Conservation (phyloP, 495 filamentous ascomycete species). For the Xylaria castorea region DNA sequence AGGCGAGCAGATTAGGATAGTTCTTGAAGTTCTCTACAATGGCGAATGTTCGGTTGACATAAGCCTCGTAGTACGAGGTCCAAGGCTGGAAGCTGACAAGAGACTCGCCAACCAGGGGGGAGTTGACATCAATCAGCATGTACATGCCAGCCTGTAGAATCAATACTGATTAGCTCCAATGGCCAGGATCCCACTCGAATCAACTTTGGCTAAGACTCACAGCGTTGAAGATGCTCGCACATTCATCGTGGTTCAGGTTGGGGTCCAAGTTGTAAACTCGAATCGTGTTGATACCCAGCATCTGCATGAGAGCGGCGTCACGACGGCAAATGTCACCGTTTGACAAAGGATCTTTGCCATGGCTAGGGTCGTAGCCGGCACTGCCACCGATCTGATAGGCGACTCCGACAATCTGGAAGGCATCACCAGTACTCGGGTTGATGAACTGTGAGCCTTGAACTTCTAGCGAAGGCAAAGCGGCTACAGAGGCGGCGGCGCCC, state of each 20-base stretch:
- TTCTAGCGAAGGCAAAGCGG: slow-evolving; percentile 74
- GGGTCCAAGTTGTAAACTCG: slow-evolving; percentile 93
- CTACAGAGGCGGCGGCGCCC: slow-evolving; percentile 58
- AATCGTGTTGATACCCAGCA: slow-evolving; percentile 84
- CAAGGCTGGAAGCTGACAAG: slow-evolving; percentile 74
- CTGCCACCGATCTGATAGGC: slow-evolving; percentile 95
- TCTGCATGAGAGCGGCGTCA: slow-evolving; percentile 92
- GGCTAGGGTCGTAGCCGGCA: slow-evolving; percentile 71
- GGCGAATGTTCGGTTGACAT: slow-evolving; percentile 84
- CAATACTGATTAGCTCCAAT: slow-evolving; percentile 3
- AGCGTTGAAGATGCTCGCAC: slow-evolving; percentile 89
- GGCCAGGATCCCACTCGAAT: neutral
- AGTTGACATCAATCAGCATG: slow-evolving; percentile 86
- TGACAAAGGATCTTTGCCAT: slow-evolving; percentile 74
- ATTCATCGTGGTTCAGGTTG: slow-evolving; percentile 82
- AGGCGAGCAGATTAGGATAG: slow-evolving; percentile 89
- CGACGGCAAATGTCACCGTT: slow-evolving; percentile 78
- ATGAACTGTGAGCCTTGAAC: slow-evolving; percentile 83
- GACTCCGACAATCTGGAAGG: slow-evolving; percentile 88
- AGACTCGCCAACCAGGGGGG: slow-evolving; percentile 77
- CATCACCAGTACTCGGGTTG: slow-evolving; percentile 75
- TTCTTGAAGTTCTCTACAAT: slow-evolving; percentile 93
- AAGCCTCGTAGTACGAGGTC: slow-evolving; percentile 73
- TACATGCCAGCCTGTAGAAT: slow-evolving; percentile 55
- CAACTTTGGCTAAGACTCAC: slow-evolving; percentile 58